Conservation (phyloP, 306 rosid species). For the Amphicarpaea edgeworthii region DNA sequence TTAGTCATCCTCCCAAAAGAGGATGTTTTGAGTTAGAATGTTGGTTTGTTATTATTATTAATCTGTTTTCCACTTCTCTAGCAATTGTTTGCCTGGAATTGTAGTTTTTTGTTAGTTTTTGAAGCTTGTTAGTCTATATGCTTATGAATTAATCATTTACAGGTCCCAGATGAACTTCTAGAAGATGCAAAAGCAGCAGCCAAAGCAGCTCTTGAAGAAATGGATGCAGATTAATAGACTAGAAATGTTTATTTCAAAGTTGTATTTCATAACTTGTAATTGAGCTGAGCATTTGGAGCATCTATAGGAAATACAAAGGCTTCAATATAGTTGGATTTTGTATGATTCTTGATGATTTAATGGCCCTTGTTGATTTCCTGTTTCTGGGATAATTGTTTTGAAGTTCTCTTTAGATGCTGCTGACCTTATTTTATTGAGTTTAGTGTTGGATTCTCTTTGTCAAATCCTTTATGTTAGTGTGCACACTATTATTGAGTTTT, state of each 20-base stretch:
- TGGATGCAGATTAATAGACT: slow-evolving; percentile 83
- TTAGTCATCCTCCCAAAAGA: neutral
- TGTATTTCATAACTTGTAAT: slow-evolving; percentile 34
- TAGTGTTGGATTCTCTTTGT: no score
- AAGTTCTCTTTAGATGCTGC: neutral
- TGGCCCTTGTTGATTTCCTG: slow-evolving; percentile 35
- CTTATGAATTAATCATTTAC: slow-evolving; percentile 28
- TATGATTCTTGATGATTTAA: slow-evolving; percentile 36
- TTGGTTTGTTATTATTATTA: neutral
- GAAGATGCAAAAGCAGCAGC: slow-evolving; percentile 93
- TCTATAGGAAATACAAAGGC: slow-evolving; percentile 38
- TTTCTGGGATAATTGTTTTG: slow-evolving; percentile 1
- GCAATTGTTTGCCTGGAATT: neutral
- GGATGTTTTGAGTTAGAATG: neutral
- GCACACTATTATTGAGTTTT: no score
- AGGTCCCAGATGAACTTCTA: slow-evolving; percentile 87
- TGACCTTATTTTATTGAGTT: no score
- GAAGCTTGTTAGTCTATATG: neutral
- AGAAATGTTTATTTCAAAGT: neutral
- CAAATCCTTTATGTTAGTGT: no score
- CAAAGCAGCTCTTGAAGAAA: slow-evolving; percentile 93
- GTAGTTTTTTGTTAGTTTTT: neutral
- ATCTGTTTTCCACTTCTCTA: neutral
- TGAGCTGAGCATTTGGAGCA: slow-evolving; percentile 50
- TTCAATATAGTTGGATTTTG: slow-evolving; percentile 38